phyloP scores from a whole-genome alignment of 495 filamentous ascomycete genomes.

The Aspergillus mulundensis region DNA sequence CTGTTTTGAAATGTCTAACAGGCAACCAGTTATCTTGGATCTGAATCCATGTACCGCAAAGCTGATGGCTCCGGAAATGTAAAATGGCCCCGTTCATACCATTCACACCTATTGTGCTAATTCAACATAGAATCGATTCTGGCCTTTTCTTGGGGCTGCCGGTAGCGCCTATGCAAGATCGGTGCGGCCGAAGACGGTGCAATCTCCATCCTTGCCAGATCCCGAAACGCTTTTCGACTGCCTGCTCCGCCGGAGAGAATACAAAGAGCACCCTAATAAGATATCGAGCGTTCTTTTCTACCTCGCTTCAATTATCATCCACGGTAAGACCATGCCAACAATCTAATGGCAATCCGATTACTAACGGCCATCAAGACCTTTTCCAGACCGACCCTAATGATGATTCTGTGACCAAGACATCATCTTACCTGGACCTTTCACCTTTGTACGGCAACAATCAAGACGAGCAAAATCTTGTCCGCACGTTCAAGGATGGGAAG shows the following conservation, averaged over 20 bases:
- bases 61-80: constrained; percentile 69
- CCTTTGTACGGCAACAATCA: constrained; percentile 84
- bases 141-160: constrained; percentile 63
- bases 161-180: constrained; percentile 68
- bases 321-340: constrained; percentile 44
- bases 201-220: constrained; percentile 65
- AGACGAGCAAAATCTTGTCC: constrained; percentile 67
- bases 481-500: constrained; percentile 77
- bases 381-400: constrained; percentile 60
- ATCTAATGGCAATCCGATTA: neutral
- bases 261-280: constrained; percentile 67
- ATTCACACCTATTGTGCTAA: neutral
- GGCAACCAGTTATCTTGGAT: constrained; percentile 43
- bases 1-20: constrained; percentile 17
- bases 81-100: neutral
- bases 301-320: constrained; percentile 84
- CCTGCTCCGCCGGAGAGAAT: constrained; percentile 58
- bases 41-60: constrained; percentile 56
- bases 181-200: constrained; percentile 58
- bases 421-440: constrained; percentile 79
- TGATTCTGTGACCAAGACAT: constrained; percentile 61
- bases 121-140: constrained; percentile 46
- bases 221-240: constrained; percentile 75
- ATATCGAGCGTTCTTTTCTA: constrained; percentile 89
- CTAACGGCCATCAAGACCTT: constrained; percentile 44